Conservation (phyloP, 2,329 filamentous ascomycete species). For the Thielaviopsis euricoi region DNA sequence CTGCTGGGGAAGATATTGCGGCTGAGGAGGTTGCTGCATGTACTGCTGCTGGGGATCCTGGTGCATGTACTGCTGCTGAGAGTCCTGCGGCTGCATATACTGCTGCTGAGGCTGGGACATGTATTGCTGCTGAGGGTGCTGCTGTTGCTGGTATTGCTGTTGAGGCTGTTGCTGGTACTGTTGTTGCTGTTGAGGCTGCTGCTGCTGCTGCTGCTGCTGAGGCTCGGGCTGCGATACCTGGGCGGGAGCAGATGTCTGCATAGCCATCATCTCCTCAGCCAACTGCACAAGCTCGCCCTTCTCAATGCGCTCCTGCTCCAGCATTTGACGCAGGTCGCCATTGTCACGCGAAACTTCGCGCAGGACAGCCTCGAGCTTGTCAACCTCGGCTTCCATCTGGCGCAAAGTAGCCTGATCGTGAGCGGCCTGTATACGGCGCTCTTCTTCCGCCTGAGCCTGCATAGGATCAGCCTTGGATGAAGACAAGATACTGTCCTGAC, state of each 20-base stretch:
- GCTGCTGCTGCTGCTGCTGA: constrained; percentile 8
- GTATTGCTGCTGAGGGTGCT: not conserved
- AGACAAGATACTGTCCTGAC: constrained; percentile 25
- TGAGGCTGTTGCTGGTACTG: constrained; percentile 11
- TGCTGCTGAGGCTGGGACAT: not conserved
- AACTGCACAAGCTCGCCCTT: constrained; percentile 70
- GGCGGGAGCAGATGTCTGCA: constrained; percentile 32
- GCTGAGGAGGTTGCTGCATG: not conserved
- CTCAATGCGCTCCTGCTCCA: constrained; percentile 63
- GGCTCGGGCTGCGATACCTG: not conserved
- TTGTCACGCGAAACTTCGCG: constrained; percentile 55
- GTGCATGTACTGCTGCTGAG: not conserved
- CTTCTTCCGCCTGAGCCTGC: constrained; percentile 29
- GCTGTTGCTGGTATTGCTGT: not conserved
- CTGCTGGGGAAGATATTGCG: not conserved
- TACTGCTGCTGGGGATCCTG: not conserved
- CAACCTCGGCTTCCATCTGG: constrained; percentile 56
- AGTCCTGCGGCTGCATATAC: not conserved
- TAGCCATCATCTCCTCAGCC: constrained; percentile 68
- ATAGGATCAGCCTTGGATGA: constrained; percentile 23
- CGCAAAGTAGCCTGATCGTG: constrained; percentile 41
- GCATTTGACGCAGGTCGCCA: constrained; percentile 42
- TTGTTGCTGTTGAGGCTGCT: constrained; percentile 13
- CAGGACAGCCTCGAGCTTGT: constrained; percentile 59
- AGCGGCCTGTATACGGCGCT: constrained; percentile 43